Conservation (phyloP, 2,329 filamentous ascomycete species). For the Colletotrichum sp. region DNA sequence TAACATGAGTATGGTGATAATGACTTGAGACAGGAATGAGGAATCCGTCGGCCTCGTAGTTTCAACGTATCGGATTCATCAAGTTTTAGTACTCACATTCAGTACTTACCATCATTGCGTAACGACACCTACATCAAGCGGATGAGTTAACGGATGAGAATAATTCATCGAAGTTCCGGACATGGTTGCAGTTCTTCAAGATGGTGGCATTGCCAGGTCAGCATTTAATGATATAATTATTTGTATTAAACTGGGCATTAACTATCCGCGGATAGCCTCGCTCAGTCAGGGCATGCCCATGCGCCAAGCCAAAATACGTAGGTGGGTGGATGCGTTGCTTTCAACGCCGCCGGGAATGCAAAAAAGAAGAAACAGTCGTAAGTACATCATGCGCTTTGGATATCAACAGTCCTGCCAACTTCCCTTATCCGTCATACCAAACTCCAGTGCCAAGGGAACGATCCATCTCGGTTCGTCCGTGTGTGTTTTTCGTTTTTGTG, state of each 20-base stretch:
- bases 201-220: not conserved
- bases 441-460: not conserved
- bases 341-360: not conserved
- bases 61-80: too few species aligned
- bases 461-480: not conserved
- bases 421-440: not conserved
- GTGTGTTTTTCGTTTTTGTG: not conserved
- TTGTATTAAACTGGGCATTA: not conserved
- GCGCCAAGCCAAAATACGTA: not conserved
- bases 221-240: not conserved
- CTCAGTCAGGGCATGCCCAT: not conserved
- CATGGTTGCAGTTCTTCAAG: not conserved
- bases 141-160: not conserved
- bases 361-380: not conserved
- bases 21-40: fast-evolving
- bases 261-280: not conserved
- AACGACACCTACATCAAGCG: not conserved
- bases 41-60: fast-evolving
- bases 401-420: not conserved
- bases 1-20: too few species aligned
- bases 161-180: not conserved
- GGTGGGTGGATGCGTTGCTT: not conserved
- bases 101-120: not conserved
- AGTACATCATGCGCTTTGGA: not conserved
- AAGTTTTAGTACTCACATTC: not conserved